Base-by-base conservation (phyloP, 2,329 filamentous ascomycete species). In the Ilyonectria sp. region DNA sequence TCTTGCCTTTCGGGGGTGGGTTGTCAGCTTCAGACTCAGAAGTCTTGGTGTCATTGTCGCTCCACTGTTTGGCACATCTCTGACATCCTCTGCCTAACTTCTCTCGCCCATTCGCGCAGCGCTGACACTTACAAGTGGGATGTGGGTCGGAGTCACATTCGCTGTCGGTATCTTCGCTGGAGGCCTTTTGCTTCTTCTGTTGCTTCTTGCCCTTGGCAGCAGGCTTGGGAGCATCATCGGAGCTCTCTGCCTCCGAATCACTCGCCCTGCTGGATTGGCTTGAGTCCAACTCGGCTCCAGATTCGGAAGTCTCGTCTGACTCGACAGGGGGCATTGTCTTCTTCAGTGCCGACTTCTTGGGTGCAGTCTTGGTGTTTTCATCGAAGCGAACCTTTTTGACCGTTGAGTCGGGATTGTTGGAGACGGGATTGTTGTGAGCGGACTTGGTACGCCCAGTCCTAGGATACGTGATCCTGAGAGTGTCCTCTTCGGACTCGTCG, bases 401-500 rank as follows among this genome's bases (percentile, higher is more conserved):
- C 29, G 71, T 69, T 15, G 68, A 44, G 46, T 69, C 69, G 33
- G 62, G 13, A 15, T 49, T 26, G 50, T 21, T n/a, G 44, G 21
- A 40, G 17, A 49, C 29, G 11, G 47, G 2, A 6, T 43, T 43
- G 40, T 43, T n/a, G 40, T n/a, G 17, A 26, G 40, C 56, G 46
- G 50, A 40, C 7, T 33, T 59, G 21, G 37, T 52, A 37, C 64
- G 66, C 17, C 79, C 73, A 5, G 79, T 76, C 59, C 85, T 83
- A 1, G 86, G 86, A 58, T 86, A 86, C 1, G 84, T 86, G 43
- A 89, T 75, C 19, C 77, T 81, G 60, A 88, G 75, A 3, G 80
- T 83, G 59, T 89, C 86, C 29, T 82, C 79, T 8, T 84, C 82
- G n/a, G 81, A 82, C 62, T 87, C 85, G 49, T 88, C 86, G 67